These are phyloP conservation scores for Talaromyces islandicus DNA, from an alignment of 2,329 filamentous ascomycete species.

Conservation along the genomic window DNA sequence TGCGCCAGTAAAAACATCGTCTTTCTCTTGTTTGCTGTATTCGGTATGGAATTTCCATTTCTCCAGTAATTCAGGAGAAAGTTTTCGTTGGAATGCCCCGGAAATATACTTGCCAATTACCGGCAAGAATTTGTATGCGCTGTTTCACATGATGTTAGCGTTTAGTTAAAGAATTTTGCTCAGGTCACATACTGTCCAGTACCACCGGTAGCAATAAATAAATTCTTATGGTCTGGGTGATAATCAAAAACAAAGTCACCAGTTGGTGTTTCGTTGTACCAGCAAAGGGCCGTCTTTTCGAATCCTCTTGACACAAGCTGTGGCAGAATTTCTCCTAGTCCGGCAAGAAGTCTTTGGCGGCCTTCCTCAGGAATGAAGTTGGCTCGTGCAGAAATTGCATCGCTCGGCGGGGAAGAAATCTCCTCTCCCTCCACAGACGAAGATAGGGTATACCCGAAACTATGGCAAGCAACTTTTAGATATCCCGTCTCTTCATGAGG, in stretches of 20 bases:
- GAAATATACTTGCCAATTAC: background rate
- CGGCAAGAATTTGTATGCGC: conserved; percentile 56
- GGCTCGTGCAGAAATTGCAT: conserved; percentile 17
- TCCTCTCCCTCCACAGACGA: conserved; percentile 1
- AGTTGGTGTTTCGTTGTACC: conserved; percentile 65
- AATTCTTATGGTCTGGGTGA: conserved; percentile 50
- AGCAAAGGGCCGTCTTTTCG: conserved; percentile 56
- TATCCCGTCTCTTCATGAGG: conserved; percentile 21
- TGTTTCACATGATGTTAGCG: conserved; percentile 13
- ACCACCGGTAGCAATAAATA: conserved; percentile 24
- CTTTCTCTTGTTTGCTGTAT: background rate
- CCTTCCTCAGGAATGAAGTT: conserved; percentile 45
- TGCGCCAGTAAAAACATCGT: background rate
- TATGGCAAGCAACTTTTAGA: conserved; percentile 61
- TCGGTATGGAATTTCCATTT: background rate
- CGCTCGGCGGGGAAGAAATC: conserved; percentile 17
- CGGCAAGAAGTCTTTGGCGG: conserved; percentile 51
- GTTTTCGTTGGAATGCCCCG: background rate
- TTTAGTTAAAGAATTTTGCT: no score
- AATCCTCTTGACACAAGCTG: conserved; percentile 54
- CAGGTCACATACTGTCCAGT: conserved; percentile 22
- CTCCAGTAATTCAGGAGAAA: background rate
- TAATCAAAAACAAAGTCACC: conserved; percentile 64
- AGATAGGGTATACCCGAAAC: conserved; percentile 52
- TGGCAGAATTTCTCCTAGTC: conserved; percentile 54